Conservation (phyloP, 805 yeast species). For the Tetrapisispora iriomotensis region DNA sequence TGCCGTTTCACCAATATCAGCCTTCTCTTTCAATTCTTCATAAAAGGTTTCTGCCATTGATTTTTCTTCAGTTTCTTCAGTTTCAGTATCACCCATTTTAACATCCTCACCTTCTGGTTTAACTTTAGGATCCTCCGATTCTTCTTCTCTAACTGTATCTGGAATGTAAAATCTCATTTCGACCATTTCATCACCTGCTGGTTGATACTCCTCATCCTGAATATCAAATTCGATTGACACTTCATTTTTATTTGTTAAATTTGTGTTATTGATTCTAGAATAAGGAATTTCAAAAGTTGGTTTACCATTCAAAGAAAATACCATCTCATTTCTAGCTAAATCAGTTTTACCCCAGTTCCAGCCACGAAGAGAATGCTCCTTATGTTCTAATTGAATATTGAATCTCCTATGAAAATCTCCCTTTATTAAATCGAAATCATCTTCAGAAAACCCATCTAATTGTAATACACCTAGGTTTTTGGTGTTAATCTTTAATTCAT, state of each 20-base stretch:
- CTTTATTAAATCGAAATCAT: slow-evolving; percentile 72
- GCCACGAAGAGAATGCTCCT: slow-evolving; percentile 90
- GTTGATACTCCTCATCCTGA: slow-evolving; percentile 42
- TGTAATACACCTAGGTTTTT: slow-evolving; percentile 76
- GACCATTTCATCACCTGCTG: slow-evolving; percentile 90
- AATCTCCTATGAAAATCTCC: slow-evolving; percentile 75
- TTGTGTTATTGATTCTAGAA: slow-evolving; percentile 66
- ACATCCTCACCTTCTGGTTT: slow-evolving; percentile 7
- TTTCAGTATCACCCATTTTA: slow-evolving; percentile 9
- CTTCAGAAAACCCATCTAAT: slow-evolving; percentile 85
- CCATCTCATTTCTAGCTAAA: slow-evolving; percentile 82
- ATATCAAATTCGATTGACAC: slow-evolving; percentile 80
- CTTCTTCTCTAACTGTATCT: slow-evolving; percentile 49
- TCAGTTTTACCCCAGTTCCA: slow-evolving; percentile 99
- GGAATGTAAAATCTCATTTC: slow-evolving; percentile 92
- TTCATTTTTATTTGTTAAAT: slow-evolving; percentile 84
- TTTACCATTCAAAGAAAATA: slow-evolving; percentile 74
- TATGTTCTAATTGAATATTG: slow-evolving; percentile 61
- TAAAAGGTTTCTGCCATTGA: slow-evolving; percentile 79
- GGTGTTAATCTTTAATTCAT: slow-evolving; percentile 81
- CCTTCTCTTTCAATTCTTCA: slow-evolving; percentile 84
- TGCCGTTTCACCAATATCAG: slow-evolving; percentile 87
- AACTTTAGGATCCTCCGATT: slow-evolving; percentile 34
- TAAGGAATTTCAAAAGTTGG: slow-evolving; percentile 92
- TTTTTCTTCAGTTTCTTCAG: slow-evolving; percentile 24